phyloP scores from a whole-genome alignment of 495 filamentous ascomycete species.

The Aspergillus steynii region DNA sequence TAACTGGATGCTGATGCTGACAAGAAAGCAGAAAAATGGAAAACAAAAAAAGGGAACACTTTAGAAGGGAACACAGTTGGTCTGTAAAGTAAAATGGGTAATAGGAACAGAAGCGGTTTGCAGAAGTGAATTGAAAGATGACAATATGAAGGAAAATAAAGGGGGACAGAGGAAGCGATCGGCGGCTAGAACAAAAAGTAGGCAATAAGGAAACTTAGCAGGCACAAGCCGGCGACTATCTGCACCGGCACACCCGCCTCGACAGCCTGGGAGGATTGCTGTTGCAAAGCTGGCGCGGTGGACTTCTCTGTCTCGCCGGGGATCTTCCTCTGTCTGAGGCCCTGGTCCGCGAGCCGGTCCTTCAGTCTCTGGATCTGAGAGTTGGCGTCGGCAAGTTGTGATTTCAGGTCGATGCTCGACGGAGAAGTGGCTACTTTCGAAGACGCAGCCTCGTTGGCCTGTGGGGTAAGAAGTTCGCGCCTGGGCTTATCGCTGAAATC shows the following conservation, averaged over 20 bases:
- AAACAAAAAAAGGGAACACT: slow-evolving; percentile 21
- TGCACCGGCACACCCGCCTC: slow-evolving; percentile 84
- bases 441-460: slow-evolving; percentile 25
- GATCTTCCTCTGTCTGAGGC: slow-evolving; percentile 68
- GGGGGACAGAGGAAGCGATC: slow-evolving; percentile 24
- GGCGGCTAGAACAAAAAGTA: slow-evolving; percentile 84
- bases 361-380: slow-evolving; percentile 69
- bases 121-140: slow-evolving; percentile 16
- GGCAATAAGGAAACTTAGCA: slow-evolving; percentile 87
- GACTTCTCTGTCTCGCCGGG: slow-evolving; percentile 43
- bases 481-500: slow-evolving; percentile 47
- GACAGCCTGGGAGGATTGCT: slow-evolving; percentile 44
- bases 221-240: slow-evolving; percentile 77
- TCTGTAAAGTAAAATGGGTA: slow-evolving; percentile 17
- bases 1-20: slow-evolving; percentile 23
- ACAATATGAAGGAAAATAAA: slow-evolving; percentile 25
- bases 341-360: slow-evolving; percentile 66
- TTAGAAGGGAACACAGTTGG: slow-evolving; percentile 28
- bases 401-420: slow-evolving; percentile 64
- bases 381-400: slow-evolving; percentile 73
- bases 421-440: slow-evolving; percentile 43
- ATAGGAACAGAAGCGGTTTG: slow-evolving; percentile 7
- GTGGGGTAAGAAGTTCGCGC: slow-evolving; percentile 37
- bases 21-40: slow-evolving; percentile 11
- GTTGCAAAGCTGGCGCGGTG: slow-evolving; percentile 44